Conservation (phyloP, 2,329 filamentous ascomycete species). For the Ustilaginoidea virens region DNA sequence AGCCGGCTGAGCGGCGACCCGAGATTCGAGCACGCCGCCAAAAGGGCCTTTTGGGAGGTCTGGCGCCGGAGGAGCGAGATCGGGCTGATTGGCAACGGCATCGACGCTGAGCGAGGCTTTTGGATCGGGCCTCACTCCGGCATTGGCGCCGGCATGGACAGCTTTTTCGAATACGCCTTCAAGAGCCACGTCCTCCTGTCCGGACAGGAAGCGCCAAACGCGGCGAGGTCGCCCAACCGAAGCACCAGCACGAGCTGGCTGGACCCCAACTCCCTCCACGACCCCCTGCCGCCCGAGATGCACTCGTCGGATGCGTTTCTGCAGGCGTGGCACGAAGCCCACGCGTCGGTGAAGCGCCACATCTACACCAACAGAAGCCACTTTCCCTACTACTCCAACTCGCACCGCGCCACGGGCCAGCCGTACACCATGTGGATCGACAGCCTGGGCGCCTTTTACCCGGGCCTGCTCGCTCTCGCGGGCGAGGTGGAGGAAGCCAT, state of each 20-base stretch:
- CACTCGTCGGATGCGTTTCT: slow-evolving; percentile 68
- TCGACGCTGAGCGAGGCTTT: slow-evolving; percentile 78
- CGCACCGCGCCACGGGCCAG: slow-evolving; percentile 75
- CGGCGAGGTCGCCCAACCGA: slow-evolving; percentile 21
- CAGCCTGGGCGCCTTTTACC: slow-evolving; percentile 89
- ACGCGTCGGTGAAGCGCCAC: slow-evolving; percentile 77
- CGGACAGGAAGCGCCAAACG: slow-evolving; percentile 46
- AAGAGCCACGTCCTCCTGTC: slow-evolving; percentile 89
- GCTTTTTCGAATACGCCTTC: slow-evolving; percentile 95
- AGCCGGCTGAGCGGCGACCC: slow-evolving; percentile 75
- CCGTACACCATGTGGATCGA: slow-evolving; percentile 90
- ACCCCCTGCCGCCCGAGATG: slow-evolving; percentile 45
- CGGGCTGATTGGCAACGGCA: slow-evolving; percentile 76
- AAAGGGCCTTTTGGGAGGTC: slow-evolving; percentile 93
- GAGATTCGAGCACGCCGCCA: slow-evolving; percentile 80
- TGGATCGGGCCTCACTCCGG: slow-evolving; percentile 87
- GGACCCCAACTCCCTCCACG: slow-evolving; percentile 47
- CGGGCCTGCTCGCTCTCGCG: slow-evolving; percentile 70
- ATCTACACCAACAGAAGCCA: slow-evolving; percentile 64
- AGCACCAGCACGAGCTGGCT: slow-evolving; percentile 31
- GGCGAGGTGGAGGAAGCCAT: slow-evolving; percentile 86
- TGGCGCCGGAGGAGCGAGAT: slow-evolving; percentile 78
- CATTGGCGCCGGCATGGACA: slow-evolving; percentile 91
- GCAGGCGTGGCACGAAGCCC: slow-evolving; percentile 69
- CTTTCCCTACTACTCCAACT: slow-evolving; percentile 87